Evolutionary conservation across 1,284 basidiomycete genomes (phyloP).

Genomic region (Gyrodon tennesseensis): DNA sequence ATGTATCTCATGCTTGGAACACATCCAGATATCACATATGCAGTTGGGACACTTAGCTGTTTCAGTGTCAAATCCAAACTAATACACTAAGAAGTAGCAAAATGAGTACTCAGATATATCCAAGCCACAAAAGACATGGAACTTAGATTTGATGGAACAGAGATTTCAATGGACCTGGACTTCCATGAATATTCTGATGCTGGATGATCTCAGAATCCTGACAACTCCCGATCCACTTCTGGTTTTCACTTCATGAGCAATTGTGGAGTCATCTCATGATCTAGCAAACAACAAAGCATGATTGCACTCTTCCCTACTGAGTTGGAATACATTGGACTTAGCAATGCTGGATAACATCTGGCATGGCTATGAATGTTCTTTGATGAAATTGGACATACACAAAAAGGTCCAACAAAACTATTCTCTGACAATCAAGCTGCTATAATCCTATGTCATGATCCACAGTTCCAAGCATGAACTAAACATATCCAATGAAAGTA

Average conservation of each 20-base stretch:
- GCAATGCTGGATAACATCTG: neutral
- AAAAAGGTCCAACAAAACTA: neutral
- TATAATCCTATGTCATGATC: no score
- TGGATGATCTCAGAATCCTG: conserved; percentile 5
- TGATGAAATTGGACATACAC: neutral
- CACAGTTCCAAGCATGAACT: no score
- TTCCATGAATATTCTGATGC: conserved; percentile 17
- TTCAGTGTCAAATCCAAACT: neutral
- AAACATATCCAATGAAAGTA: no score
- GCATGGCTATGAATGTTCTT: neutral
- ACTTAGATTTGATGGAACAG: neutral
- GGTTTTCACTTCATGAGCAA: neutral
- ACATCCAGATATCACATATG: conserved; percentile 8
- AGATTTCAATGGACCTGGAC: conserved; percentile 5
- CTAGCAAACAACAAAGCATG: neutral
- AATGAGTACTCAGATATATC: conserved; percentile 1
- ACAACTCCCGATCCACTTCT: neutral
- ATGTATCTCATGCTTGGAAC: conserved; percentile 17
- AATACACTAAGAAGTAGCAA: conserved; percentile 8
- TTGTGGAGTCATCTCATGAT: neutral
- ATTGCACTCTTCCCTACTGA: neutral
- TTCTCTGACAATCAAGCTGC: neutral
- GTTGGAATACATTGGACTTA: neutral
- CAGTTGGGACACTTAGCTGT: neutral
- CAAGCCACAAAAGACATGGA: conserved; percentile 4